phyloP scores from a whole-genome alignment of 768 basidiomycete species.

The Macrolepiota dolichaula region DNA sequence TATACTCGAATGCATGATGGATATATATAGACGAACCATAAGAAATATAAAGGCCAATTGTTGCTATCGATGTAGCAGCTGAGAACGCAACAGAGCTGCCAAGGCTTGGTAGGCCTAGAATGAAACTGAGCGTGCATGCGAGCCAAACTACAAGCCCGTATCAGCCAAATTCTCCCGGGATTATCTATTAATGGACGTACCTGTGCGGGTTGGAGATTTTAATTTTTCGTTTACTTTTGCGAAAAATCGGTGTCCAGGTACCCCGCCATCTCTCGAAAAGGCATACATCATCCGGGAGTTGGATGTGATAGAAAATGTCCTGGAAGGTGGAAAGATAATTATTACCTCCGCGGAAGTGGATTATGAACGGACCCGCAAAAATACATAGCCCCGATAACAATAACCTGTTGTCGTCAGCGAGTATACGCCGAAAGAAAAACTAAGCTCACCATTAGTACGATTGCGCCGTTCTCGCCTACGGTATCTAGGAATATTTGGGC shows the following conservation, averaged over 20 bases:
- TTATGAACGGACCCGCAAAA: slow-evolving; percentile 54
- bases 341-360: neutral
- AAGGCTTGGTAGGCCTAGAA: slow-evolving; percentile 69
- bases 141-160: slow-evolving; percentile 61
- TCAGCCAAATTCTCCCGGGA: neutral
- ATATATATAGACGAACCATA: slow-evolving; percentile 45
- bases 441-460: slow-evolving; percentile 58
- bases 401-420: slow-evolving; percentile 33
- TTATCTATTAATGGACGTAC: slow-evolving; percentile 25
- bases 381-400: slow-evolving; percentile 71
- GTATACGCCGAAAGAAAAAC: slow-evolving; percentile 2
- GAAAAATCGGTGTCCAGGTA: slow-evolving; percentile 68
- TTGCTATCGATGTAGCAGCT: slow-evolving; percentile 59
- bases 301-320: slow-evolving; percentile 74
- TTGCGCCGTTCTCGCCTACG: slow-evolving; percentile 70
- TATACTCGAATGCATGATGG: neutral
- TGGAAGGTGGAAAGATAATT: slow-evolving; percentile 16
- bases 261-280: slow-evolving; percentile 71
- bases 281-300: slow-evolving; percentile 86
- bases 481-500: slow-evolving; percentile 78
- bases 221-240: slow-evolving; percentile 55
- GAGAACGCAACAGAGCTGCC: slow-evolving; percentile 71
- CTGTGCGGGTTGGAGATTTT: slow-evolving; percentile 67
- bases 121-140: slow-evolving; percentile 72
- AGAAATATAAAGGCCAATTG: slow-evolving; percentile 74